phyloP scores from a whole-genome alignment of 2,329 filamentous ascomycete genomes.

The Scleromitrula shiraiana region DNA sequence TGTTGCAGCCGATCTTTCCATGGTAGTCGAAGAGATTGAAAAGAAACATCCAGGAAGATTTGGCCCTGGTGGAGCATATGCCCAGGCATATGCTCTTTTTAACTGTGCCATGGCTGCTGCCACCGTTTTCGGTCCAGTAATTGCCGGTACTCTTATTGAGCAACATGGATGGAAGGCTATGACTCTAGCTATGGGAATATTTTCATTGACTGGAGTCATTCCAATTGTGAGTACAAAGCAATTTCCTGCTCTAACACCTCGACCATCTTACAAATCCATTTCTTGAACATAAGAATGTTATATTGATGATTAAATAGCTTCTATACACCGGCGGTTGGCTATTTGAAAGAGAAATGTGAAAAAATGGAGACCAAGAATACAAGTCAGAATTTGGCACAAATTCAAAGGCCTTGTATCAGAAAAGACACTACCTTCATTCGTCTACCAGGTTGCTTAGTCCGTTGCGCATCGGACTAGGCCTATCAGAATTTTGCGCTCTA shows the following conservation, averaged over 20 bases:
- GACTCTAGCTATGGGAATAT: conserved; percentile 40
- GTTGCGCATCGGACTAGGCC: too few relatives aligned
- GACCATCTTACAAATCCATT: background rate
- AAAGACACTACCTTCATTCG: too few relatives aligned
- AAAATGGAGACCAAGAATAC: too few relatives aligned
- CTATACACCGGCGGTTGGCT: conserved; percentile 1
- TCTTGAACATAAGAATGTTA: background rate
- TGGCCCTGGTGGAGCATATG: conserved; percentile 47
- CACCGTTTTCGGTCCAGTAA: conserved; percentile 41
- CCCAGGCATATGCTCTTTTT: conserved; percentile 48
- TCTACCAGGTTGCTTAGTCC: too few relatives aligned
- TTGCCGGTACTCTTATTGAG: conserved; percentile 40
- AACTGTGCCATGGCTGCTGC: conserved; percentile 45
- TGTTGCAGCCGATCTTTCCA: conserved; percentile 60
- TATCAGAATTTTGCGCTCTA: too few relatives aligned
- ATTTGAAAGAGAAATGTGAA: conserved; percentile 21
- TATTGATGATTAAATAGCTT: background rate
- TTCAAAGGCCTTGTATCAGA: too few relatives aligned
- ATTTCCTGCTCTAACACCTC: background rate
- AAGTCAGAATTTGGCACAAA: background rate
- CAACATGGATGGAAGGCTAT: conserved; percentile 43
- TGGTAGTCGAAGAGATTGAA: conserved; percentile 47
- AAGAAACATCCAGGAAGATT: conserved; percentile 39
- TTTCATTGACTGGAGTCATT: conserved; percentile 33
- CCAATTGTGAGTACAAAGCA: conserved; percentile 59